These are phyloP conservation scores for Talaromyces verruculosus DNA, from an alignment of 2,329 filamentous ascomycete genomes.

Conservation along the genomic window DNA sequence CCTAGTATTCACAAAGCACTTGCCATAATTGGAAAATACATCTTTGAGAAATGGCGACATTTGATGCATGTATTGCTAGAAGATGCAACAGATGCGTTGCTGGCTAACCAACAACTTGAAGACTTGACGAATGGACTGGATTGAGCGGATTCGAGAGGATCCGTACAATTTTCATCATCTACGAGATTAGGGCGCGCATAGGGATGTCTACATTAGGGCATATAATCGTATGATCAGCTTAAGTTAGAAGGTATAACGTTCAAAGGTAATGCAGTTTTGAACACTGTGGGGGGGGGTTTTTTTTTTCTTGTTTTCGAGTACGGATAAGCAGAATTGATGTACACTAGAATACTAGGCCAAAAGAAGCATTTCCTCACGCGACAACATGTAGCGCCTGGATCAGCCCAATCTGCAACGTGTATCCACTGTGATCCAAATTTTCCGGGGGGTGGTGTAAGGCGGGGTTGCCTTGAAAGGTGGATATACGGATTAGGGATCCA, in stretches of 20 bases:
- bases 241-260: background rate
- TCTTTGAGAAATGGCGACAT: background rate
- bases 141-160: background rate
- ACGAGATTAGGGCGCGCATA: background rate
- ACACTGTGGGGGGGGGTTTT: background rate
- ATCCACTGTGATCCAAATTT: background rate
- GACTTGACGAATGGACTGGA: background rate
- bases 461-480: background rate
- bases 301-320: background rate
- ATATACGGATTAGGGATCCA: too few species aligned
- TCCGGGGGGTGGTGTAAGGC: background rate
- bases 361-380: too few species aligned
- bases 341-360: background rate
- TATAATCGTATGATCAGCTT: background rate
- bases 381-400: too few species aligned
- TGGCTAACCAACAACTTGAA: background rate
- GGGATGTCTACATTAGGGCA: too few species aligned
- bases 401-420: too few species aligned
- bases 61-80: background rate
- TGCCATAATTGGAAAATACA: background rate
- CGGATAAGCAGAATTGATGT: background rate
- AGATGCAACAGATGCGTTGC: background rate
- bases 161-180: background rate
- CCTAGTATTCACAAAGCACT: background rate
- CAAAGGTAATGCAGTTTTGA: background rate